Percentiles rank a stretch among this genome's conserved stretches.
Evolutionary conservation across 176 grass and related monocot species (phyloP).

Genomic region (Oryza glumipatula): DNA sequence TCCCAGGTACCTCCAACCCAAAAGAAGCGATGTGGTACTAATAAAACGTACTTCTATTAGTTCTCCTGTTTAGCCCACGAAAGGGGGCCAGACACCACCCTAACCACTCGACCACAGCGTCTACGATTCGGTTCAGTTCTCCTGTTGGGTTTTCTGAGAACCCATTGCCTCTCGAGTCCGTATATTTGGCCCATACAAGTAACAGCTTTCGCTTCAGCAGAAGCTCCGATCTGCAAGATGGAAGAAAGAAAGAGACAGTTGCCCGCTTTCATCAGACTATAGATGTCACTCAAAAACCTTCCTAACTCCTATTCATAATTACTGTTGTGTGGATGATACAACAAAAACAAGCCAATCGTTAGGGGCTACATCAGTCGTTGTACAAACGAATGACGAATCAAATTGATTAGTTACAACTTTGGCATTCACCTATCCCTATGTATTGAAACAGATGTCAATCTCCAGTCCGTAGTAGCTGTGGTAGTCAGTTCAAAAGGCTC

Average conservation of each 20-base stretch:
- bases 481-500: constrained; percentile 18
- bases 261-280: not conserved
- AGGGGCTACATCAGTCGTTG: not conserved
- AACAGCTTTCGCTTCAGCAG: not conserved
- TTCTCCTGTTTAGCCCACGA: no score
- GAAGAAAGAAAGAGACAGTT: not conserved
- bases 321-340: constrained; percentile 33
- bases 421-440: constrained; percentile 36
- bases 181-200: not conserved
- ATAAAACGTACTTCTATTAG: not conserved
- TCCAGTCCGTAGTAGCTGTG: constrained; percentile 11
- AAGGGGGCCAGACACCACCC: no score
- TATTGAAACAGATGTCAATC: constrained; percentile 33
- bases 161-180: not conserved
- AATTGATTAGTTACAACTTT: constrained; percentile 36
- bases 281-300: constrained; percentile 19
- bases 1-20: not conserved
- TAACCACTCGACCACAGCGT: no score
- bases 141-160: not conserved
- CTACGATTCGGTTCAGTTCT: not conserved
- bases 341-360: constrained; percentile 1
- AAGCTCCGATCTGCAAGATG: not conserved
- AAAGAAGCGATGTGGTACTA: constrained; percentile 15
- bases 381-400: constrained; percentile 41
- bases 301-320: not conserved